phyloP scores from a whole-genome alignment of 257 asterid genomes.

The Salvia hispanica region DNA sequence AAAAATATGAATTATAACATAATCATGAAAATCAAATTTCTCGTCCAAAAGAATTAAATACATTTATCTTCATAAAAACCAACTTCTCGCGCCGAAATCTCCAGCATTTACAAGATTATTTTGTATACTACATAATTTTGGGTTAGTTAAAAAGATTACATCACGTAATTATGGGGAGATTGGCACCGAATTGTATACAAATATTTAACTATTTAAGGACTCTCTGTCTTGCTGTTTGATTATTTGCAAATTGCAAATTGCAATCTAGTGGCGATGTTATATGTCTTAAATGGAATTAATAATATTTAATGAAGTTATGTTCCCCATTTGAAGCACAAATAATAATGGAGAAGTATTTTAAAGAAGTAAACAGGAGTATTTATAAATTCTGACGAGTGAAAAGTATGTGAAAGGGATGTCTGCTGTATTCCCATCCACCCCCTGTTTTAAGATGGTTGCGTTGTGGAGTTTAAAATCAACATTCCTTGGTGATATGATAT shows the following conservation, averaged over 20 bases:
- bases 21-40: no score
- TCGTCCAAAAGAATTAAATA: no score
- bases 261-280: constrained; percentile 31
- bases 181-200: no score
- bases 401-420: constrained; percentile 59
- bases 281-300: neutral
- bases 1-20: no score
- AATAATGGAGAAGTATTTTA: constrained; percentile 38
- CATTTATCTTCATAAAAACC: no score
- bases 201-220: no score
- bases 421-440: constrained; percentile 35
- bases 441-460: constrained; percentile 36
- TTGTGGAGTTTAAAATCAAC: constrained; percentile 39
- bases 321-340: constrained; percentile 50
- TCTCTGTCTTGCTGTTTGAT: neutral
- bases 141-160: no score
- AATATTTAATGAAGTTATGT: constrained; percentile 40
- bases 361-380: neutral
- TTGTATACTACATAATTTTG: no score
- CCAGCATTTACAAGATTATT: no score
- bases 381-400: constrained; percentile 27
- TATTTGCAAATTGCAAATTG: no score
- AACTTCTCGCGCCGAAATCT: no score
- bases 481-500: constrained; percentile 24
- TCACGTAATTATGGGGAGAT: no score